Percentiles rank a stretch among this genome's conserved stretches.
phyloP scores from a whole-genome alignment of 2,329 filamentous ascomycete species.

The Clathrospora elynae region DNA sequence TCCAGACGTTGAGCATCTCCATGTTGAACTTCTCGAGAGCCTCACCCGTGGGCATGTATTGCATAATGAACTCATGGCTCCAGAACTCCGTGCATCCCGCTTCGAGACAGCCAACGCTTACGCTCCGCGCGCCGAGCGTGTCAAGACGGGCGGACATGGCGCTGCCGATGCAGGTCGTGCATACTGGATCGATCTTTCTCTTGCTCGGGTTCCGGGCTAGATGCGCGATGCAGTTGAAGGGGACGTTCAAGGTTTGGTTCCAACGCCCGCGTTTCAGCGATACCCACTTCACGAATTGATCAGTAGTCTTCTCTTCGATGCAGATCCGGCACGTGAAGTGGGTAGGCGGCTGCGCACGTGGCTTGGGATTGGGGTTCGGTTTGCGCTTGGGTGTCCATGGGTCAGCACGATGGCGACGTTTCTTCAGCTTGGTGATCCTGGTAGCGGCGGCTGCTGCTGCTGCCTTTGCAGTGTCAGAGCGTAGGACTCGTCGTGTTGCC shows the following conservation, averaged over 20 bases:
- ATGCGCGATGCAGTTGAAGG: constrained; percentile 29
- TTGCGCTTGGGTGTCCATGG: constrained; percentile 33
- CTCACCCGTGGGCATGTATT: constrained; percentile 24
- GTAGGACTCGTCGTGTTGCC: constrained; percentile 16
- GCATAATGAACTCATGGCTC: constrained; percentile 23
- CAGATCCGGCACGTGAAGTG: constrained; percentile 37
- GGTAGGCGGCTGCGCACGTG: constrained; percentile 17
- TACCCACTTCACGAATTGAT: constrained; percentile 28
- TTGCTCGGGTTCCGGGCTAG: constrained; percentile 26
- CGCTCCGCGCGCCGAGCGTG: constrained; percentile 25
- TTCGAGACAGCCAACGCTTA: constrained; percentile 31
- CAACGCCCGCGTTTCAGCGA: constrained; percentile 7
- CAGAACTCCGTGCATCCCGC: constrained; percentile 28
- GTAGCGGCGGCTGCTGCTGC: not conserved
- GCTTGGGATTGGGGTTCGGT: constrained; percentile 13
- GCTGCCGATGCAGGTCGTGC: constrained; percentile 33
- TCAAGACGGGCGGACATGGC: constrained; percentile 30
- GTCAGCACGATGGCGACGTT: constrained; percentile 20
- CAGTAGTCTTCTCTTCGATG: constrained; percentile 20
- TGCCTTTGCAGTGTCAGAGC: constrained; percentile 18
- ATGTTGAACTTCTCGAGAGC: constrained; percentile 32
- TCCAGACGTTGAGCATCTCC: constrained; percentile 32
- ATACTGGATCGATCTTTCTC: constrained; percentile 33
- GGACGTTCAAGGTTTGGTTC: constrained; percentile 12
- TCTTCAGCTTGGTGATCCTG: constrained; percentile 8